A percentile compares a stretch with the other conserved stretches of the same genome.
These are phyloP conservation scores for Cephalotrichum gorgonifer DNA, from an alignment of 2,329 filamentous ascomycete species.

Conservation along the genomic window DNA sequence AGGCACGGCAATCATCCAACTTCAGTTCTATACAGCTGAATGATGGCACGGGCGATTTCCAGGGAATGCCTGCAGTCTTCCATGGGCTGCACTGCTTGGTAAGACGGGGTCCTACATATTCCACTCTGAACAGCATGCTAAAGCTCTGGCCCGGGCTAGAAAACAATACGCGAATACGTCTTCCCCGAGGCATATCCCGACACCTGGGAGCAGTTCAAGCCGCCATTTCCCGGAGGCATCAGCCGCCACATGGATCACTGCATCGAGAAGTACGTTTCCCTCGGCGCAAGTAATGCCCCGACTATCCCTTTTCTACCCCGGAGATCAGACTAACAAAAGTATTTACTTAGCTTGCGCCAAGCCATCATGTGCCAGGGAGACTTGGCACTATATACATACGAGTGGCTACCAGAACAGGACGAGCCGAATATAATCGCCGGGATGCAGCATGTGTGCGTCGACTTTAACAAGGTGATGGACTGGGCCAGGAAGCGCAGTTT, in stretches of 20 bases:
- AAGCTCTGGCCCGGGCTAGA: neutral
- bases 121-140: neutral
- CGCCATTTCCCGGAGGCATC: neutral
- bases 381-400: neutral
- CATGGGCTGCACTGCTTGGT: neutral
- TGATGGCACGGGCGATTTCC: neutral
- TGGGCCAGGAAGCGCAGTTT: neutral
- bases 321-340: neutral
- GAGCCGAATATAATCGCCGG: neutral
- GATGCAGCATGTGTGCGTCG: neutral
- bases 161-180: neutral
- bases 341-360: neutral
- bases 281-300: neutral
- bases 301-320: neutral
- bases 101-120: too few relatives aligned
- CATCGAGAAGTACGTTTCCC: neutral
- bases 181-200: neutral
- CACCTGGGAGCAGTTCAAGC: neutral
- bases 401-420: neutral
- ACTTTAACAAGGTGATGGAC: neutral
- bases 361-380: neutral
- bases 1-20: neutral
- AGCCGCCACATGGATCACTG: neutral
- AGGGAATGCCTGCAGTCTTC: neutral
- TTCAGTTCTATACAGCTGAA: neutral